phyloP scores from a whole-genome alignment of 495 filamentous ascomycete genomes.

The Pyrenopolyporus hunteri region DNA sequence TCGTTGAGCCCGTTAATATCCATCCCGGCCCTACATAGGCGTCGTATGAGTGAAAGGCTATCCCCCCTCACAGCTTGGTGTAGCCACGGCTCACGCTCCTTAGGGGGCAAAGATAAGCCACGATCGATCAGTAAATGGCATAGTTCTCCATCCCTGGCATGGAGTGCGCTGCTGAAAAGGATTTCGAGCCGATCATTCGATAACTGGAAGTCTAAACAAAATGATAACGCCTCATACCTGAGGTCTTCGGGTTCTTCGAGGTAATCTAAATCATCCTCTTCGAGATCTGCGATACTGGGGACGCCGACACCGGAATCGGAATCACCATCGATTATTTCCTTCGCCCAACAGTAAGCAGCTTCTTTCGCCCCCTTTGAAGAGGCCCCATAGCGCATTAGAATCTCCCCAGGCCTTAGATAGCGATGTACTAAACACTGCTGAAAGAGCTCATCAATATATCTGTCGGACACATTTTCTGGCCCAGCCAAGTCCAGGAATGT shows the following conservation, averaged over 20 bases:
- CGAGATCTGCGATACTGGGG: no score
- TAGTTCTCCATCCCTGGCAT: not conserved
- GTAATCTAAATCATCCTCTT: no score
- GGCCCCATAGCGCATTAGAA: constrained; percentile 12
- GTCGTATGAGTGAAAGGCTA: constrained; percentile 6
- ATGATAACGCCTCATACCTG: not conserved
- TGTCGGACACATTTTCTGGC: not conserved
- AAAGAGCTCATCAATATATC: constrained; percentile 17
- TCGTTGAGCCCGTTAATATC: constrained; percentile 13
- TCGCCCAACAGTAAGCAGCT: constrained; percentile 1
- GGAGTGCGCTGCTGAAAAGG: not conserved
- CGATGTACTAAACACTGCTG: not conserved
- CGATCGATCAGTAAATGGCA: constrained; percentile 10
- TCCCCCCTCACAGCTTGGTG: constrained; percentile 7
- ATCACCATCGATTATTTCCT: not conserved
- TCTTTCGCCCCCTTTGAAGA: not conserved
- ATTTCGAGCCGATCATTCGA: not conserved
- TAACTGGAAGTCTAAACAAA: constrained; percentile 15
- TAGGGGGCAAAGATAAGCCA: not conserved
- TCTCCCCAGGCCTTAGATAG: not conserved
- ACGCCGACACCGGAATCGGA: no score
- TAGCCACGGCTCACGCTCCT: constrained; percentile 7
- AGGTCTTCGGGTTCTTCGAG: no score
- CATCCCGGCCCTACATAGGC: constrained; percentile 11
- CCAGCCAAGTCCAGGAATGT: not conserved